phyloP scores from a whole-genome alignment of 192 early-diverging fungal genomes.

The Pilaira anomala region DNA sequence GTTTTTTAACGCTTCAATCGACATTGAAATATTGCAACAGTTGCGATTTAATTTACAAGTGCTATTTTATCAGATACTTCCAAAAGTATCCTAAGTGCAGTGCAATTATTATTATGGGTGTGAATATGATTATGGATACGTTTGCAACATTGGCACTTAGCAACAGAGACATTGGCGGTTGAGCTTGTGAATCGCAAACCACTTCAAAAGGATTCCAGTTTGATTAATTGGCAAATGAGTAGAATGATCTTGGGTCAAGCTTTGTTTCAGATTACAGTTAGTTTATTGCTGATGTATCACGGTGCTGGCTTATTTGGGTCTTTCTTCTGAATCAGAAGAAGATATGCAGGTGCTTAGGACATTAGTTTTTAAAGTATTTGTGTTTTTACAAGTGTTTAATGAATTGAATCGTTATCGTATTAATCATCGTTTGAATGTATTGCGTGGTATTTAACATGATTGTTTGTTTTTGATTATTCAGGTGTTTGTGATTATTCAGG shows the following conservation, averaged over 20 bases:
- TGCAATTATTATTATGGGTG: slow-evolving; percentile 94
- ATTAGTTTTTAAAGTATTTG: slow-evolving; percentile 93
- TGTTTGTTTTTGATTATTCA: slow-evolving; percentile 77
- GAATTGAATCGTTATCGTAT: slow-evolving; percentile 89
- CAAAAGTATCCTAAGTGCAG: slow-evolving; percentile 77
- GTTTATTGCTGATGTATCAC: slow-evolving; percentile 55
- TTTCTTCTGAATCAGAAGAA: slow-evolving; percentile 30
- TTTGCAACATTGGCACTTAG: slow-evolving; percentile 89
- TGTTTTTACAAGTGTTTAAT: slow-evolving; percentile 94
- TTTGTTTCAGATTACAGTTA: slow-evolving; percentile 82
- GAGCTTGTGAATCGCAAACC: slow-evolving; percentile 81
- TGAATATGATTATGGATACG: slow-evolving; percentile 95
- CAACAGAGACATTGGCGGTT: slow-evolving; percentile 85
- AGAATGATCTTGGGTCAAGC: slow-evolving; percentile 91
- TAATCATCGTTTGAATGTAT: slow-evolving; percentile 77
- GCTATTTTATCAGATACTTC: slow-evolving; percentile 61
- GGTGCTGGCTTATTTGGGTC: slow-evolving; percentile 66
- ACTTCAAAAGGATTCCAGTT: slow-evolving; percentile 63
- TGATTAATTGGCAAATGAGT: slow-evolving; percentile 89
- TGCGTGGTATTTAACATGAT: slow-evolving; percentile 77
- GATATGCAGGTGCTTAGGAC: slow-evolving; percentile 59
- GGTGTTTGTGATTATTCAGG: slow-evolving; percentile 70
- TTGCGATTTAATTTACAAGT: slow-evolving; percentile 66
- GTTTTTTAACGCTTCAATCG: slow-evolving; percentile 84
- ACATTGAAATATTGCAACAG: slow-evolving; percentile 81